Base-by-base conservation (phyloP, 1,284 basidiomycete species). In the Sporisorium graminicola region DNA sequence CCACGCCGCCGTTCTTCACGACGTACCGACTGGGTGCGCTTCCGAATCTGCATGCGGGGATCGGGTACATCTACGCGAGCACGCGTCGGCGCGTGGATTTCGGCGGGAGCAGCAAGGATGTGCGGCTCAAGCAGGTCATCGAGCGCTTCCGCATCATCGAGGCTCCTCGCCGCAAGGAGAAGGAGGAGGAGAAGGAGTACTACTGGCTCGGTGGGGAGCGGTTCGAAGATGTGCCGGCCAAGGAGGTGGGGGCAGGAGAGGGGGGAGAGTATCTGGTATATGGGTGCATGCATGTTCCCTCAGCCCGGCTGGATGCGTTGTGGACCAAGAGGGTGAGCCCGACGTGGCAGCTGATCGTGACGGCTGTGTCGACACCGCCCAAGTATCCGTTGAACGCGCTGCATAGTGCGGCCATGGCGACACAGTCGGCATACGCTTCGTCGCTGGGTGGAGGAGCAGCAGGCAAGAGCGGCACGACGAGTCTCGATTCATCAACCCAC, bases 11-110 rank as follows among this genome's bases (percentile, higher is more conserved):
- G 14, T 87, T 95, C 46, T 97, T 97, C 87, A 96, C 94, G 1
- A 92, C 92, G 0, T 95, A 95, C 85, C 91, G 94, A 4, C 92
- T 96, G 88, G 94, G 93, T 67, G 94, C 94, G 9, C 89, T 97
- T 86, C 95, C 95, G 1, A 92, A 92, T 10, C 89, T 98, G 58
- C 93, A 93, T 78, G 95, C 95, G n/a, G 93, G 93, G 0, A 88
- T 98, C 46, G 94, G 93, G 42, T 98, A 98, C 85, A 93, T 97
- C 74, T 95, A 95, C 81, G 93, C 93, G 4, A 57, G 37, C 16
- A 71, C 68, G 12, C 60, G 72, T 7, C 90, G 72, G 89, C 89
- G 42, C 92, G 62, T 85, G 18, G 60, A 82, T 20, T 53, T 84
- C 18, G 72, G 65, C 2, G 47, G 54, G 12, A 58, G 54, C 3